Conservation (phyloP, 371 early-diverging fungal genomes). For the Rhizopus microsporus region DNA sequence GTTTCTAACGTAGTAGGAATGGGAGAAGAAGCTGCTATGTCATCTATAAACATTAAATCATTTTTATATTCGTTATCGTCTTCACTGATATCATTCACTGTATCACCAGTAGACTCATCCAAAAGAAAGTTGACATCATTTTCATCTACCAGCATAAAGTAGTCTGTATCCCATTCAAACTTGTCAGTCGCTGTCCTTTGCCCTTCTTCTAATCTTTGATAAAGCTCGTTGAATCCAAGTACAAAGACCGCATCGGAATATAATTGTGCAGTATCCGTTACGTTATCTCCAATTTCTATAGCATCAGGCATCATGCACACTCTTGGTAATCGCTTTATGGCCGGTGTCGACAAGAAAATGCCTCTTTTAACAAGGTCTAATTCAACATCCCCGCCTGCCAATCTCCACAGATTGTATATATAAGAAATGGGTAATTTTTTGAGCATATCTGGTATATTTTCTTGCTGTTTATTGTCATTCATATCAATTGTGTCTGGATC, state of each 20-base stretch:
- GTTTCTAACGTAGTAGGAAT: neutral
- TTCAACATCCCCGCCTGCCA: constrained; percentile 71
- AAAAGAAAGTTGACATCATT: constrained; percentile 67
- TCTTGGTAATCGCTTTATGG: constrained; percentile 61
- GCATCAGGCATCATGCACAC: constrained; percentile 48
- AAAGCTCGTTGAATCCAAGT: constrained; percentile 58
- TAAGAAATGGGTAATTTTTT: constrained; percentile 50
- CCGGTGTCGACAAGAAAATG: constrained; percentile 58
- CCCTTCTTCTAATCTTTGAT: constrained; percentile 46
- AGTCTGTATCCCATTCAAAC: constrained; percentile 68
- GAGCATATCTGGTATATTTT: constrained; percentile 26
- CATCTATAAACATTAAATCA: constrained; percentile 37
- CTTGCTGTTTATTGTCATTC: constrained; percentile 10
- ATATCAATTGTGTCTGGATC: constrained; percentile 32
- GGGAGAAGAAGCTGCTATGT: constrained; percentile 3
- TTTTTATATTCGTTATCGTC: constrained; percentile 16
- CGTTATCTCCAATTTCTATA: constrained; percentile 45
- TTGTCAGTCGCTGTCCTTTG: constrained; percentile 39
- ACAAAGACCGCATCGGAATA: constrained; percentile 56
- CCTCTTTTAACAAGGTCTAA: constrained; percentile 58
- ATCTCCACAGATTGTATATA: constrained; percentile 64
- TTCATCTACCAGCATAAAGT: constrained; percentile 63
- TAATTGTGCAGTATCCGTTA: constrained; percentile 48
- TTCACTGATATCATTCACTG: neutral
- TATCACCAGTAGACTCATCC: constrained; percentile 7